Percentiles rank a stretch among this genome's conserved stretches.
Conservation (phyloP, 1,139 yeast species). For the Lodderomyces metapsilosis region DNA sequence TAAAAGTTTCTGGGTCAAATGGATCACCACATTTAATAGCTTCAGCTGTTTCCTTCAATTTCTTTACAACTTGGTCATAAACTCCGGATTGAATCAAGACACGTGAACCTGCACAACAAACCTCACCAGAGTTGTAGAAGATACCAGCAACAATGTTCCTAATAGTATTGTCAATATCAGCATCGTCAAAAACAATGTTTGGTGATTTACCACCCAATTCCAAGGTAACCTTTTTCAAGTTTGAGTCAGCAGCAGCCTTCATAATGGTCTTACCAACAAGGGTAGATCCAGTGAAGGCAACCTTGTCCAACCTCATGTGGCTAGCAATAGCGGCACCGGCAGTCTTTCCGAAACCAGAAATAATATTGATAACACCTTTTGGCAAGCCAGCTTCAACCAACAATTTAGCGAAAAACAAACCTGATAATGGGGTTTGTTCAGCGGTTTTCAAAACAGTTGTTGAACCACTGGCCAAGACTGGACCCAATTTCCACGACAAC, state of each 20-base stretch:
- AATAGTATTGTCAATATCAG: conserved; percentile 63
- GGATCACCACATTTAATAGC: conserved; percentile 69
- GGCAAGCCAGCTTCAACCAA: conserved; percentile 74
- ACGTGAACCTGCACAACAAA: conserved; percentile 87
- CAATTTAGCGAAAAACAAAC: conserved; percentile 60
- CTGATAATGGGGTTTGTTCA: conserved; percentile 81
- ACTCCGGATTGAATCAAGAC: conserved; percentile 72
- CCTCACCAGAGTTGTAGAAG: conserved; percentile 85
- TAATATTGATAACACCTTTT: conserved; percentile 72
- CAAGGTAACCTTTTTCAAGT: conserved; percentile 75
- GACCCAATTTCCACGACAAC: conserved; percentile 86
- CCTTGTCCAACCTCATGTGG: conserved; percentile 69
- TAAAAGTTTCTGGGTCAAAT: conserved; percentile 66
- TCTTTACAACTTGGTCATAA: conserved; percentile 63
- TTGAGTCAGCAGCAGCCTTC: conserved; percentile 67
- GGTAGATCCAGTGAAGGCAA: conserved; percentile 87
- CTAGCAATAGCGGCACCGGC: conserved; percentile 73
- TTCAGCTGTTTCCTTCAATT: conserved; percentile 60
- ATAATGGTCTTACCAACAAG: conserved; percentile 75
- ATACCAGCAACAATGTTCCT: conserved; percentile 53
- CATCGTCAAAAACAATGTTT: conserved; percentile 73
- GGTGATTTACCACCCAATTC: conserved; percentile 91
- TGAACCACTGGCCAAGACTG: conserved; percentile 82
- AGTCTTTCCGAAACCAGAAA: conserved; percentile 76
- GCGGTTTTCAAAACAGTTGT: conserved; percentile 79